A percentile compares a stretch with the other conserved stretches of the same genome.
Conservation (phyloP, 345 rosid genomes). For the Triadica sebifera region DNA sequence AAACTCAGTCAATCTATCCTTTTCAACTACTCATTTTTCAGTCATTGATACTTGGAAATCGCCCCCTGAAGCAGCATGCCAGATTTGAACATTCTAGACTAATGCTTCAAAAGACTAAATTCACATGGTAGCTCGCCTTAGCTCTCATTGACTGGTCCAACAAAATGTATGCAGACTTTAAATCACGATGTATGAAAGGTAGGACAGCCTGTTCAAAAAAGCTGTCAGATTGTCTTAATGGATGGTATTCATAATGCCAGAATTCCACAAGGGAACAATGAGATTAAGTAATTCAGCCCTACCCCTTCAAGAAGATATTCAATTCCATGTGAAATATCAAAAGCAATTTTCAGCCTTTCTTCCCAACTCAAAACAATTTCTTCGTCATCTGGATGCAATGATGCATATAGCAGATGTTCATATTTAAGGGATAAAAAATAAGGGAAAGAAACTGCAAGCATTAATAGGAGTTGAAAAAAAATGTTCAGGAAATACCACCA, state of each 20-base stretch:
- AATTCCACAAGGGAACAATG: neutral
- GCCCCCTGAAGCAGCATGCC: neutral
- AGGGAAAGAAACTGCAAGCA: neutral
- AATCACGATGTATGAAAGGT: slow-evolving; percentile 89
- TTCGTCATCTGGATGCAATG: slow-evolving; percentile 53
- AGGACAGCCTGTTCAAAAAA: slow-evolving; percentile 72
- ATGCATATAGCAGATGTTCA: slow-evolving; percentile 11
- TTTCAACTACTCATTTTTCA: neutral
- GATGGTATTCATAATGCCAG: neutral
- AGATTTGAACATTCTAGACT: neutral
- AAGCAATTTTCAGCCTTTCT: slow-evolving; percentile 78
- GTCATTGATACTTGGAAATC: neutral
- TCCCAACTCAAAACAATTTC: slow-evolving; percentile 61
- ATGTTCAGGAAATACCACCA: neutral
- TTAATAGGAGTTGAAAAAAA: neutral
- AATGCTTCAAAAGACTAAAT: neutral
- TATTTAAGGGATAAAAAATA: slow-evolving; percentile 9
- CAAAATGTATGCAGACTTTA: slow-evolving; percentile 90
- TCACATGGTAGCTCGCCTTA: slow-evolving; percentile 49
- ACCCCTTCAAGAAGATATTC: slow-evolving; percentile 97
- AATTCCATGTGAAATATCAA: slow-evolving; percentile 87
- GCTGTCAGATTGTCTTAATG: neutral
- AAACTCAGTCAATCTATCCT: neutral
- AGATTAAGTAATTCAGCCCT: slow-evolving; percentile 15
- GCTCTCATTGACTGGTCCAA: slow-evolving; percentile 87